Base-by-base conservation (phyloP, 2,329 filamentous ascomycete genomes). In the Tetracladium maxilliforme region DNA sequence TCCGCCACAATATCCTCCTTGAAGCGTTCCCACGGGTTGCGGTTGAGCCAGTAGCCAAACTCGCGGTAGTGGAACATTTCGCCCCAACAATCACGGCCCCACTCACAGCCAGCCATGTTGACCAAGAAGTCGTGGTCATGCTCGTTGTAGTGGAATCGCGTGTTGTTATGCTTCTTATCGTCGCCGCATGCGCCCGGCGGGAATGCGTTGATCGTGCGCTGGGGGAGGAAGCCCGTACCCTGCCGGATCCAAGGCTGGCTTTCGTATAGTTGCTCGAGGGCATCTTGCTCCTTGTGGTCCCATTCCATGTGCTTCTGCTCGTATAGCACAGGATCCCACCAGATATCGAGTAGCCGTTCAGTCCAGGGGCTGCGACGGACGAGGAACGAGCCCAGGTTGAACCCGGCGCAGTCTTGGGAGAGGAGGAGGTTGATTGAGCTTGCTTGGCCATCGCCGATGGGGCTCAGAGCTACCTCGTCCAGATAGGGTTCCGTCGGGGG, bases 291-390 rank as follows among this genome's bases (percentile, higher is more conserved):
- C 49, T 95, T 95, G 60, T 98, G 90, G 44, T 90, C 86, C 90
- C 90, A 98, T 33, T 90, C 70, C 86, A 94, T 94, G 49, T 98
- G 90, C 47, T 84, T 92, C 54, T 98, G 90, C 54, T 98, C 90
- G 49, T 98, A 98, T 29, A 78, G 72, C 16, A 95, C 86, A 0
- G 90, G 90, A 43, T 98, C 90, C 90, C 90, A 98, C 90, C 90
- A 98, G 26, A 93, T 67, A 44, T 98, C 90, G 18, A 98, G 67
- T 11, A 98, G 57, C 5, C 83, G 76, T 42, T 95, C 87, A 1
- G 86, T 82, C 82, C 86, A 98, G 14, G 72, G 61, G 41, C 81
- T 82, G 32, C 90, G 73, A 24, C 74, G 72, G 22, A 94, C 57
- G 49, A 98, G 90, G 61, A 98, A 98, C 10, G 84, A 93, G 11